Evolutionary conservation across 768 basidiomycete species (phyloP).

Genomic region (Solioccasus polychromus): DNA sequence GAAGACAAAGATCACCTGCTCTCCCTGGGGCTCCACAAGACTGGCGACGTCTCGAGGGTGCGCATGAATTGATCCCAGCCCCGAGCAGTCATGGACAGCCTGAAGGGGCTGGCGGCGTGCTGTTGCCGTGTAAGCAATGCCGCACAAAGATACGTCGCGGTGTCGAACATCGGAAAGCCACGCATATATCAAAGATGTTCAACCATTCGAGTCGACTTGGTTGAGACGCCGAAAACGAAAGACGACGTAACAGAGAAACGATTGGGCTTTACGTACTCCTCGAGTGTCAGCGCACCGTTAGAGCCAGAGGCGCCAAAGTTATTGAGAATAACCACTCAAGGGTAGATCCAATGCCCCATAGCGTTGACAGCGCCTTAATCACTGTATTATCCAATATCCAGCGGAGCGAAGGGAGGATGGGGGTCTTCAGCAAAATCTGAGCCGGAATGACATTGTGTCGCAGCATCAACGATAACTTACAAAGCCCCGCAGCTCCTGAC

Average conservation of each 20-base stretch:
- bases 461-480: constrained; percentile 71
- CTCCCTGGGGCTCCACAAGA: constrained; percentile 24
- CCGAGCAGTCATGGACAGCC: constrained; percentile 48
- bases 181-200: constrained; percentile 45
- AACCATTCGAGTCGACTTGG: constrained; percentile 48
- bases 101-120: constrained; percentile 57
- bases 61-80: constrained; percentile 44
- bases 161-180: constrained; percentile 41
- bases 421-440: constrained; percentile 56
- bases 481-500: constrained; percentile 68
- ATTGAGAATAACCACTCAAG: constrained; percentile 59
- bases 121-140: constrained; percentile 66
- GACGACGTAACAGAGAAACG: constrained; percentile 7
- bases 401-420: constrained; percentile 51
- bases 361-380: constrained; percentile 39
- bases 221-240: constrained; percentile 60
- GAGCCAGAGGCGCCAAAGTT: constrained; percentile 78
- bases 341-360: constrained; percentile 43
- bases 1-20: constrained; percentile 61
- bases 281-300: constrained; percentile 59
- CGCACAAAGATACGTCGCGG: constrained; percentile 32
- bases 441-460: constrained; percentile 53
- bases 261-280: constrained; percentile 41
- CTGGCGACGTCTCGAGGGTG: constrained; percentile 38
- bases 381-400: constrained; percentile 46